phyloP scores from a whole-genome alignment of 176 grass and related monocot species.

The Zizania latifolia region DNA sequence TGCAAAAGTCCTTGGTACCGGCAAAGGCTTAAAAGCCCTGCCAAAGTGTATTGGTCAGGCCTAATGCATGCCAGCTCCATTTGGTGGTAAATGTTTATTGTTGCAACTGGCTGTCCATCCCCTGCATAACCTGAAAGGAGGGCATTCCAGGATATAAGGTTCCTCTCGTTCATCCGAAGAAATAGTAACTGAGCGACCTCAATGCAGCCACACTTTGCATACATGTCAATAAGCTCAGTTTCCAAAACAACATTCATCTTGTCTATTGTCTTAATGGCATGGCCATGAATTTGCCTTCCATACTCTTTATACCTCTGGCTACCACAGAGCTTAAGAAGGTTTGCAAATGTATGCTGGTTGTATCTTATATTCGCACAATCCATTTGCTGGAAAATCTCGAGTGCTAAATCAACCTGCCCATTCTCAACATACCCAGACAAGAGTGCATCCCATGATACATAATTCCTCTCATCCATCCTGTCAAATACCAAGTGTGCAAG shows the following conservation, averaged over 20 bases:
- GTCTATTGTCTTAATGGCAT: slow-evolving; percentile 37
- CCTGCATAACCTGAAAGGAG: slow-evolving; percentile 36
- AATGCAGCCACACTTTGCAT: slow-evolving; percentile 49
- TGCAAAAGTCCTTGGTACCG: slow-evolving; percentile 25
- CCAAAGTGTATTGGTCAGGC: slow-evolving; percentile 40
- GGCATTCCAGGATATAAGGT: slow-evolving; percentile 43
- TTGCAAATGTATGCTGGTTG: slow-evolving; percentile 43
- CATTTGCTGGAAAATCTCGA: slow-evolving; percentile 40
- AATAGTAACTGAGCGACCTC: slow-evolving; percentile 43
- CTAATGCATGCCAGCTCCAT: slow-evolving; percentile 28
- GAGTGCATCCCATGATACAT: slow-evolving; percentile 54
- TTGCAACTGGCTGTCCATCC: slow-evolving; percentile 21
- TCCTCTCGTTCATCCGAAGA: slow-evolving; percentile 53
- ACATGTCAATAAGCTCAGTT: slow-evolving; percentile 58
- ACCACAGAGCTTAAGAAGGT: slow-evolving; percentile 49
- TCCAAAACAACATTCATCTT: slow-evolving; percentile 50
- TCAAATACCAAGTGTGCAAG: slow-evolving; percentile 36
- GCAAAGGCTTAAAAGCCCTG: slow-evolving; percentile 42
- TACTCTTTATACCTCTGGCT: slow-evolving; percentile 29
- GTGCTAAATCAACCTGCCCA: slow-evolving; percentile 29
- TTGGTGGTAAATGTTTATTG: slow-evolving; percentile 31
- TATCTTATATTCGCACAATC: slow-evolving; percentile 34
- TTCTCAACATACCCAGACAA: slow-evolving; percentile 52
- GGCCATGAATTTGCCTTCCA: slow-evolving; percentile 45
- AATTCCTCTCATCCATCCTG: slow-evolving; percentile 48